Percentiles rank a stretch among this genome's conserved stretches.
Conservation (phyloP, 164 flowering plant genomes). For the Macadamia tetraphylla region DNA sequence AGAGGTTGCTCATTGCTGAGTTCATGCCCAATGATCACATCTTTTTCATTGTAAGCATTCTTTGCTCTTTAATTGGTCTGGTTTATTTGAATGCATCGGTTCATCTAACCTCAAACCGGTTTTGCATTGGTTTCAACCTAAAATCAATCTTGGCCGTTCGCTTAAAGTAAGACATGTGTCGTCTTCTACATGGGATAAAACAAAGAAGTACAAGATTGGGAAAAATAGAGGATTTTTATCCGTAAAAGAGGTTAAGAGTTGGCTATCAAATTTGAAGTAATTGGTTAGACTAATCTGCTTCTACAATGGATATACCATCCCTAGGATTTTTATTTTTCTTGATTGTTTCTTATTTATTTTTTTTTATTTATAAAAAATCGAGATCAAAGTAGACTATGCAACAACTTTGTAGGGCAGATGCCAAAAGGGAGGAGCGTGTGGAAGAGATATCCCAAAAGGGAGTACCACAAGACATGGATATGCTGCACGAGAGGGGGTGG, state of each 20-base stretch:
- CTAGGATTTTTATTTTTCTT: too few relatives aligned
- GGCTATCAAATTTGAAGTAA: conserved; percentile 65
- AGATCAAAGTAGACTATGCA: too few relatives aligned
- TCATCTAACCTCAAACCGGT: too few relatives aligned
- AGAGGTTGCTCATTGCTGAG: conserved; percentile 59
- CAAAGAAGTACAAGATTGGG: conserved; percentile 47
- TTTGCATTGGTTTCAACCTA: too few relatives aligned
- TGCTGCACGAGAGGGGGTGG: too few relatives aligned
- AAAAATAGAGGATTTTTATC: conserved; percentile 41
- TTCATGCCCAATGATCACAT: conserved; percentile 62
- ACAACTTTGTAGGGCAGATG: too few relatives aligned
- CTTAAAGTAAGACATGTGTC: conserved; percentile 26
- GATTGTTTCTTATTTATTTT: neutral
- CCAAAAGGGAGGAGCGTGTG: too few relatives aligned
- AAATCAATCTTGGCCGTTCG: conserved; percentile 39
- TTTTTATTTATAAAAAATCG: too few relatives aligned
- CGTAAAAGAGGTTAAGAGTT: conserved; percentile 54
- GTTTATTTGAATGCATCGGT: too few relatives aligned
- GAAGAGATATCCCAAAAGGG: too few relatives aligned
- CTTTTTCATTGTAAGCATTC: conserved; percentile 52
- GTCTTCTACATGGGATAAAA: conserved; percentile 40
- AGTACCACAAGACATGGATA: too few relatives aligned
- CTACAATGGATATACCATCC: too few relatives aligned
- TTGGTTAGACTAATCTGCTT: conserved; percentile 25
- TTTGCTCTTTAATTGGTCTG: neutral